Base-by-base conservation (phyloP, 75 land plant genomes). In the Isoetes taiwanensis region DNA sequence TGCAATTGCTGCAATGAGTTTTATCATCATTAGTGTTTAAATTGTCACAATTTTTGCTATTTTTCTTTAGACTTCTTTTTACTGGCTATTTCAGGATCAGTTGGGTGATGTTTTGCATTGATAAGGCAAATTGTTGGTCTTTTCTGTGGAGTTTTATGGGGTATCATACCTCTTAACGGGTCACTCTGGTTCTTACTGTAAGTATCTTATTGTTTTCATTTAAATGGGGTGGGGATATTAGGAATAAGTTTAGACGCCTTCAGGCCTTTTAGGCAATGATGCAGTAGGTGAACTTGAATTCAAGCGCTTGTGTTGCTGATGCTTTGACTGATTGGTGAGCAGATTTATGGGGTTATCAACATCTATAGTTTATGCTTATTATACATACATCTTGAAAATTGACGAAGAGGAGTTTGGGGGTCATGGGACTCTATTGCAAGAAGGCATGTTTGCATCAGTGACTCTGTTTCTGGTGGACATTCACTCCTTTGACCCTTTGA, bases 391-490 rank as follows among this genome's bases (percentile, higher is more conserved):
- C 3, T 57, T 91, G 46, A 80, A 83, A 53, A 34, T 87, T 52
- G 95, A 91, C 37, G 94, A 81, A 64, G 97, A 91, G 57, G 95
- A 91, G 14, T 87, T 78, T 63, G 97, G 97, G 3, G 97, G 97
- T 28, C 95, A 91, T 75, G 80, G 80, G 43, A 62, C 77, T 25
- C 78, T 91, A 28, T 80, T 91, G 40, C 97, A 91, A 58, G 97
- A 91, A 66, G 97, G 97, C n/a, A 74, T 91, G 38, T 91, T 91
- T 74, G 95, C 95, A 24, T 90, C 97, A 0, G 40, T 83, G 38
- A 73, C 82, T 0, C 88, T 90, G 21, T 90, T 90, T 60, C 57
- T 90, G 84, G 95, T n/a, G 39, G 39, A 14, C 39, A 37, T 37
- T 37, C 12, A 14, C 39, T 9, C 14, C 9, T 10, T 37, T 10